Evolutionary conservation across 208 protist species (phyloP).

Genomic region (Vickermania spadyakhi): DNA sequence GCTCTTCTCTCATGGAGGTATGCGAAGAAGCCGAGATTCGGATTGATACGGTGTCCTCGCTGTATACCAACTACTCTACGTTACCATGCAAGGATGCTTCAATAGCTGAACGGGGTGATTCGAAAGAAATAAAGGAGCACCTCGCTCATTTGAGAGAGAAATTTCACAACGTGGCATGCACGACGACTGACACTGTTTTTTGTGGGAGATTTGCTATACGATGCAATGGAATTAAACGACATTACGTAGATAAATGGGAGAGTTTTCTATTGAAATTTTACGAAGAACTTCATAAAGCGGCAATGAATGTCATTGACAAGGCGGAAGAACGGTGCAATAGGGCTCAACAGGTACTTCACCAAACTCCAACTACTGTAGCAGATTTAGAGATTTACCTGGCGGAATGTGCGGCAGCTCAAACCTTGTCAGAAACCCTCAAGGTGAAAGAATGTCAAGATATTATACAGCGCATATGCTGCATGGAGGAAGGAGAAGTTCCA

Average conservation of each 20-base stretch:
- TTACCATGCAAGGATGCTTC: constrained; percentile 31
- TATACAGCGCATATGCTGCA: constrained; percentile 42
- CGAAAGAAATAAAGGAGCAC: constrained; percentile 22
- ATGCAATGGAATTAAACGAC: constrained; percentile 37
- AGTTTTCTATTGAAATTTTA: constrained; percentile 41
- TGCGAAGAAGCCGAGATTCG: constrained; percentile 24
- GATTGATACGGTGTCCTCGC: constrained; percentile 31
- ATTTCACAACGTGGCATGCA: constrained; percentile 26
- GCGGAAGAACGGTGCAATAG: constrained; percentile 29
- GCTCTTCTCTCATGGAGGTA: constrained; percentile 16
- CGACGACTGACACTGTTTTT: constrained; percentile 57
- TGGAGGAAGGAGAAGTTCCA: constrained; percentile 54
- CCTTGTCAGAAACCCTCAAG: constrained; percentile 28
- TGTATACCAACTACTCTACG: constrained; percentile 36
- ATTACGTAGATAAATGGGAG: constrained; percentile 46
- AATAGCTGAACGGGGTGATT: constrained; percentile 18
- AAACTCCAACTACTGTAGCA: constrained; percentile 42
- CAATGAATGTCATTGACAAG: constrained; percentile 16
- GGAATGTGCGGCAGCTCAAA: constrained; percentile 26
- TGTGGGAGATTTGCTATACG: constrained; percentile 67
- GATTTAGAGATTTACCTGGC: constrained; percentile 56
- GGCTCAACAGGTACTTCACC: constrained; percentile 24
- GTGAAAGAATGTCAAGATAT: constrained; percentile 31
- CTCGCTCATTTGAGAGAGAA: constrained; percentile 27
- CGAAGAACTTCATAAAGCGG: constrained; percentile 20